A percentile compares a stretch with the other conserved stretches of the same genome.
These are phyloP conservation scores for Przewalskia tangutica DNA, from an alignment of 257 asterid genomes.

Conservation along the genomic window DNA sequence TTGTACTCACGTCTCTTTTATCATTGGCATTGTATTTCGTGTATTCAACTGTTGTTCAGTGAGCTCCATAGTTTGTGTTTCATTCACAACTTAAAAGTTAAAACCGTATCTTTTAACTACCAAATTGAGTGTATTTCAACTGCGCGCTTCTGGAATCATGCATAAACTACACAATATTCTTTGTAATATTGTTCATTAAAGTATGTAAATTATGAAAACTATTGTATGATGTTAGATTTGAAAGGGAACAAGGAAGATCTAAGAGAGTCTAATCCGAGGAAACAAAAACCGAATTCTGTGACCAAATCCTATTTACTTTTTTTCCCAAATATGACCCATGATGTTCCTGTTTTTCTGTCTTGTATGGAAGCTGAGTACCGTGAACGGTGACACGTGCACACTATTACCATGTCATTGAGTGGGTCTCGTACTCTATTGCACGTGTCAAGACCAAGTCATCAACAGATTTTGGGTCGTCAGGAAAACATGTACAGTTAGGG, in stretches of 20 bases:
- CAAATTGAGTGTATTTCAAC: no score
- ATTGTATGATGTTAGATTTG: neutral
- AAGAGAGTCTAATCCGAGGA: constrained; percentile 7
- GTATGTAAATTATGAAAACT: neutral
- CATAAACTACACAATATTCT: neutral
- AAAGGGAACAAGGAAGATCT: no score
- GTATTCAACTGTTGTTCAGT: no score
- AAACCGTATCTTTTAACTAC: no score
- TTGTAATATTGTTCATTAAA: neutral
- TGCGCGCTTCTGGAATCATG: neutral
- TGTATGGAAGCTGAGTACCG: neutral
- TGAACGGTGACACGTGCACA: constrained; percentile 31
- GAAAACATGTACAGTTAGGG: neutral
- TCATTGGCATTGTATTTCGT: no score
- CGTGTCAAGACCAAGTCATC: constrained; percentile 18
- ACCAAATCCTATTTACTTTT: constrained; percentile 17
- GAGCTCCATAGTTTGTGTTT: no score
- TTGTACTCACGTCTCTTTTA: no score
- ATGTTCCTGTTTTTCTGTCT: neutral
- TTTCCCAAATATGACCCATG: neutral
- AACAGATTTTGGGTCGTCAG: neutral
- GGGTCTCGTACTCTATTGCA: neutral
- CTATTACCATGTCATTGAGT: constrained; percentile 23
- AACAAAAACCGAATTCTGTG: constrained; percentile 35
- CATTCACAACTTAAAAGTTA: no score